These are phyloP conservation scores for Borovskyia barvae DNA, from an alignment of 208 protist genomes.

Conservation along the genomic window DNA sequence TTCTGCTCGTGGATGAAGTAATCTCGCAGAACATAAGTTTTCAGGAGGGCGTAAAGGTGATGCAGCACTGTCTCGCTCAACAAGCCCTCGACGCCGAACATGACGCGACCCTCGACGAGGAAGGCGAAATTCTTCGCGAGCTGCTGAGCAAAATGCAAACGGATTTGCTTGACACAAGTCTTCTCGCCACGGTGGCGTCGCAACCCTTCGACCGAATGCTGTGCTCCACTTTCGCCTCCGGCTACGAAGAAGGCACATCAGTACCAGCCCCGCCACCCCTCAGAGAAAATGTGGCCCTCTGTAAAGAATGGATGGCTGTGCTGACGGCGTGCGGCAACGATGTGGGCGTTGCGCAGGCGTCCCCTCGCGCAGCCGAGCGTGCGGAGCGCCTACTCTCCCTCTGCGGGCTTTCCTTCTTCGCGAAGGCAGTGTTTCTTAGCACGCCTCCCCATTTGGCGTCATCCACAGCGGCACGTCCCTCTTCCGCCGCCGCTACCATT, in stretches of 20 bases:
- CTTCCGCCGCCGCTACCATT: neutral
- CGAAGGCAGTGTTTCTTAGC: conserved; percentile 5
- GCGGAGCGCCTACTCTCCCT: conserved; percentile 3
- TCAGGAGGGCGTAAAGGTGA: conserved; percentile 37
- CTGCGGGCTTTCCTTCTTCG: conserved; percentile 4
- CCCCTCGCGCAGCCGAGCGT: neutral
- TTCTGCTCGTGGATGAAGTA: conserved; percentile 85
- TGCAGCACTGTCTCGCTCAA: conserved; percentile 24
- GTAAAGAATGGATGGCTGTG: conserved; percentile 15
- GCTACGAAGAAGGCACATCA: no score
- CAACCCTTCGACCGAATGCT: conserved; percentile 47
- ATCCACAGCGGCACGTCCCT: neutral
- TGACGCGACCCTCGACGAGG: conserved; percentile 4
- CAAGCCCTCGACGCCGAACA: neutral
- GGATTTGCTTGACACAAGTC: conserved; percentile 25
- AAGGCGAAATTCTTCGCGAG: conserved; percentile 10
- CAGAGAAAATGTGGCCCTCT: conserved; percentile 7
- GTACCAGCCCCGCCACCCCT: conserved; percentile 7
- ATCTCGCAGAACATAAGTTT: conserved; percentile 67
- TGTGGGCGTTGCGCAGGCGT: conserved; percentile 9
- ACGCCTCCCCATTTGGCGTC: neutral
- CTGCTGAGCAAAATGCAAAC: conserved; percentile 14
- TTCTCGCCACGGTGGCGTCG: conserved; percentile 68
- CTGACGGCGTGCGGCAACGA: conserved; percentile 12
- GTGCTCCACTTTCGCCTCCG: neutral